Percentiles rank a stretch among this genome's conserved stretches.
Evolutionary conservation across 2,329 filamentous ascomycete species (phyloP).

Genomic region (Hyphodiscus sp.): DNA sequence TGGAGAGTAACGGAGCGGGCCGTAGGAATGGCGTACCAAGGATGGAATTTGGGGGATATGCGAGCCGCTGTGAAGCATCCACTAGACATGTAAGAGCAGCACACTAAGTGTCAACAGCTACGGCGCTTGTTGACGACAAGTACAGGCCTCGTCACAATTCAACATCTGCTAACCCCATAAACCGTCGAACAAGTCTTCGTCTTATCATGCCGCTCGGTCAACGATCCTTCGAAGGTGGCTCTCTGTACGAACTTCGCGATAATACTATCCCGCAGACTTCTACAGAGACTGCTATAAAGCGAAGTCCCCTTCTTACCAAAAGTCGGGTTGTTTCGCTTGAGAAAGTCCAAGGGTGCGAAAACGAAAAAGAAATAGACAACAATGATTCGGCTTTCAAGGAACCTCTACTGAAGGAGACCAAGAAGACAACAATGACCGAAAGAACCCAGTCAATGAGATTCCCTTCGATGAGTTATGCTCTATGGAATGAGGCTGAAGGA

Average conservation of each 20-base stretch:
- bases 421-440: not conserved
- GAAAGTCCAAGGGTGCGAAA: constrained; percentile 13
- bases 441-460: not conserved
- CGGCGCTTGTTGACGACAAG: not conserved
- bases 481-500: not conserved
- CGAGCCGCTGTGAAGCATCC: not conserved
- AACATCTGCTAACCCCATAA: constrained; percentile 21
- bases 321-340: constrained; percentile 11
- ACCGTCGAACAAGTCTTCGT: constrained; percentile 6
- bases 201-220: constrained; percentile 12
- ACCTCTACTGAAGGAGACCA: not conserved
- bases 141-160: not conserved
- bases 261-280: constrained; percentile 1
- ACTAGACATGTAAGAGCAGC: not conserved
- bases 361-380: not conserved
- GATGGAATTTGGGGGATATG: constrained; percentile 8
- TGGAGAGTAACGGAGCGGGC: not conserved
- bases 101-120: not conserved
- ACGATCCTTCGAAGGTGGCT: constrained; percentile 6
- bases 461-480: not conserved
- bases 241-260: constrained; percentile 12
- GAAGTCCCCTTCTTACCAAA: constrained; percentile 3
- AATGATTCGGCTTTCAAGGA: not conserved
- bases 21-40: not conserved
- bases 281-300: constrained; percentile 8